phyloP scores from a whole-genome alignment of 2,329 filamentous ascomycete genomes.

The Nothophaeocryptopus gaeumannii region DNA sequence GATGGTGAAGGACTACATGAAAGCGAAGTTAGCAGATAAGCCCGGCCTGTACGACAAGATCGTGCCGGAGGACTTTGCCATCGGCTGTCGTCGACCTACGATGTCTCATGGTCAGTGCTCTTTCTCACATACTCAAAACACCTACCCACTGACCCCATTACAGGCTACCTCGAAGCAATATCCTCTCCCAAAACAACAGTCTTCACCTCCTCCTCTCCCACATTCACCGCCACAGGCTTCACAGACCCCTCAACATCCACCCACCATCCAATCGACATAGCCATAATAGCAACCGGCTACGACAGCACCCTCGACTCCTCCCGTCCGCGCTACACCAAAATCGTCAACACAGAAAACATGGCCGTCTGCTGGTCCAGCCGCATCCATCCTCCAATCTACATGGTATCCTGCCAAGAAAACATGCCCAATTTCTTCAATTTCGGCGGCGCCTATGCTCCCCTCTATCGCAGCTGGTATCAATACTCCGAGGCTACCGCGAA shows the following conservation, averaged over 20 bases:
- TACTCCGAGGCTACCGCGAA: conserved; percentile 14
- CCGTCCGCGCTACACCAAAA: conserved; percentile 20
- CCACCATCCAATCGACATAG: conserved; percentile 13
- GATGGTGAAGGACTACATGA: conserved; percentile 16
- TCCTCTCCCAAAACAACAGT: conserved; percentile 19
- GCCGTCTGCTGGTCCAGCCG: conserved; percentile 2
- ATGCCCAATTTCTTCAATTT: conserved; percentile 25
- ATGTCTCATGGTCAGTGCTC: conserved; percentile 1
- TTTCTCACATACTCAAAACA: not conserved
- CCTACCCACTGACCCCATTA: conserved; percentile 1
- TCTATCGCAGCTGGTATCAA: conserved; percentile 20
- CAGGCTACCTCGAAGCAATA: conserved; percentile 20
- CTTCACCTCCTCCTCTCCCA: conserved; percentile 7
- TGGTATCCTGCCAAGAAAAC: conserved; percentile 17
- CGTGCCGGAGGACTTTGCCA: conserved; percentile 19
- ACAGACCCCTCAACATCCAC: conserved; percentile 2
- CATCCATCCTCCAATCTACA: conserved; percentile 17
- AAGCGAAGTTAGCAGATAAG: conserved; percentile 12
- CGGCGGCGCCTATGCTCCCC: conserved; percentile 14
- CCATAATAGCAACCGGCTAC: conserved; percentile 24
- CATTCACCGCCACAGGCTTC: conserved; percentile 11
- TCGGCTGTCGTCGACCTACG: conserved; percentile 19
- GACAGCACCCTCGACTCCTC: conserved; percentile 12
- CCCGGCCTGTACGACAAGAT: conserved; percentile 16
- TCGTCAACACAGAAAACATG: conserved; percentile 20